Evolutionary conservation across 305 asterid genomes (phyloP), one percentile per base, ranked within the genome.

Genomic region (Salvia sclarea): DNA sequence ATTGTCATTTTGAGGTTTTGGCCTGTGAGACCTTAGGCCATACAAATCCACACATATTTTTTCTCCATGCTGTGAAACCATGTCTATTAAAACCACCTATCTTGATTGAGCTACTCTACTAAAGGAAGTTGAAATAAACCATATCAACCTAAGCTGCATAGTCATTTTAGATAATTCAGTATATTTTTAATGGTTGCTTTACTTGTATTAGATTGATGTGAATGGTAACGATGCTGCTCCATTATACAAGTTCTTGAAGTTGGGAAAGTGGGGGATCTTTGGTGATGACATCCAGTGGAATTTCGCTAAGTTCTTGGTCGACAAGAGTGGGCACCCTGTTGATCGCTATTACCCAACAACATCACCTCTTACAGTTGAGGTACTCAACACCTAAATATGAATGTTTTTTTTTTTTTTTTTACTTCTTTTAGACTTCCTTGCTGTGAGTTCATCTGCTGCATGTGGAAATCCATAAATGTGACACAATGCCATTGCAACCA

Each of bases 211-310:
- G 96, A 79, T 87, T 75, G 91, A 92, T 66, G 98, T 89, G 76
- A 92, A 92, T 59, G 96, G 96, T 2, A 75, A 66, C 13, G 66
- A 69, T 52, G 61, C 89, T 57, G 83, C 90, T 55, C 95, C 92
- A 12, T 45, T 89, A 17, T 89, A 92, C 82, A 86, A 85, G 86
- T 87, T 87, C 76, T 77, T 89, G 83, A 92, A 84, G 85, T 49
- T 70, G 62, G 92, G 91, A 17, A 87, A 87, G 43, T 83, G 96
- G 94, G 96, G 91, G 38, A 76, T 92, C 55, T 68, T 92, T 49
- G 88, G 96, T 16, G 94, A 87, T 4, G 88, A 86, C 70, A 82
- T 89, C 48, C 94, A 92, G 76, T 92, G 96, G 96, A 92, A 92
- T 44, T 92, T 92, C 2, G 83, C 94, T 0, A 89, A 87, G 83